phyloP scores from a whole-genome alignment of 139 green algal genomes.

The Closterium sp. region DNA sequence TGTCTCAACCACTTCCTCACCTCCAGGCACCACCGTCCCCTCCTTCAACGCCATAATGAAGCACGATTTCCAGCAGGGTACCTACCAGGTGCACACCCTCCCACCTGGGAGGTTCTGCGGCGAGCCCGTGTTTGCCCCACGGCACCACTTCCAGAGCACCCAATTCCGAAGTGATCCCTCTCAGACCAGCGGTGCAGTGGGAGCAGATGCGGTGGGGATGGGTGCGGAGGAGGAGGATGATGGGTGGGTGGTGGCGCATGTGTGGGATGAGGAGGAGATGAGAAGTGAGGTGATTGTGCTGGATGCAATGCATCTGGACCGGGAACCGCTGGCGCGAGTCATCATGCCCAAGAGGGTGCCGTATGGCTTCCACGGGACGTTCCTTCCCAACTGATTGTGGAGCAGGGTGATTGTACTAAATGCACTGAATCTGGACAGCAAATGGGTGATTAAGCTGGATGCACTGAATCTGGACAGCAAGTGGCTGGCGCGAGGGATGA shows the following conservation, averaged over 20 bases:
- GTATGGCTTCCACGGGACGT: constrained; percentile 68
- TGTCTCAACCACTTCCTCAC: neutral
- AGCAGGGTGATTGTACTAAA: no score
- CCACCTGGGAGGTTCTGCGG: constrained; percentile 55
- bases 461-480: no score
- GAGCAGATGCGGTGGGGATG: constrained; percentile 1
- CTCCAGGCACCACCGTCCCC: constrained; percentile 19
- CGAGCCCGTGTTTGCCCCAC: constrained; percentile 71
- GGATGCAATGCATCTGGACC: constrained; percentile 58
- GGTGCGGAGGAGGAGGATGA: constrained; percentile 63
- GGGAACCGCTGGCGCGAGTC: constrained; percentile 58
- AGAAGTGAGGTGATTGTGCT: constrained; percentile 61
- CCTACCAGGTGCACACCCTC: constrained; percentile 42
- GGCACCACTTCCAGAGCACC: neutral
- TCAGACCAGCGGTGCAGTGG: no score
- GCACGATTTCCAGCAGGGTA: constrained; percentile 3
- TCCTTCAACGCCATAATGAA: constrained; percentile 28
- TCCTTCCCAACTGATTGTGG: constrained; percentile 44
- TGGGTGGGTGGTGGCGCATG: constrained; percentile 69
- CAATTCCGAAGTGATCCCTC: no score
- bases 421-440: no score
- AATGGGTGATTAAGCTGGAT: no score
- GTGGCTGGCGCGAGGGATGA: no score
- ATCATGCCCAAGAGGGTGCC: constrained; percentile 66
- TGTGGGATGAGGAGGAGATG: constrained; percentile 56